Conservation (phyloP, 257 asterid genomes). For the Jacaranda mimosifolia region DNA sequence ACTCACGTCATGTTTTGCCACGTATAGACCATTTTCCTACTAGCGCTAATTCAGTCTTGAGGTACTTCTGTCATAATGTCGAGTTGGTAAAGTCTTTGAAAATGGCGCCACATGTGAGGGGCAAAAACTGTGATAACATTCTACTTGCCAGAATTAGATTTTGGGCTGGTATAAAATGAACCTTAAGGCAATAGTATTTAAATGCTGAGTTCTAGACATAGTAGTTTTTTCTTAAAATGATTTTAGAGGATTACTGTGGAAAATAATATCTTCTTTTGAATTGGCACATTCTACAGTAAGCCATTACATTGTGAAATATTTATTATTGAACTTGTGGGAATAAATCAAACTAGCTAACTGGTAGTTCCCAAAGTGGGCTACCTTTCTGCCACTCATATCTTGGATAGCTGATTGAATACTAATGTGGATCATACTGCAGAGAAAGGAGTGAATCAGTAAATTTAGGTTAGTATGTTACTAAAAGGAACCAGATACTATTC, state of each 20-base stretch:
- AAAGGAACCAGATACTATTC: neutral
- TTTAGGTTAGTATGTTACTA: neutral
- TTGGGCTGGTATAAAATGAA: neutral
- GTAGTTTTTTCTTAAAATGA: conserved; percentile 11
- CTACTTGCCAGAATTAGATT: conserved; percentile 2
- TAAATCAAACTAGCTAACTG: conserved; percentile 7
- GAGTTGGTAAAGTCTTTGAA: conserved; percentile 15
- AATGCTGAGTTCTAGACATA: neutral
- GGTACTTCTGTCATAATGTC: conserved; percentile 3
- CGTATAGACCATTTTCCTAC: neutral
- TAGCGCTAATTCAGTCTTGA: conserved; percentile 9
- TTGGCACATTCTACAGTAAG: neutral
- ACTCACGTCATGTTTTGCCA: neutral
- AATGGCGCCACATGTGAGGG: conserved; percentile 6
- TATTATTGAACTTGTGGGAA: neutral
- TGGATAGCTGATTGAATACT: too few relatives aligned
- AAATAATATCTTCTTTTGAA: neutral
- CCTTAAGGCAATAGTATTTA: neutral
- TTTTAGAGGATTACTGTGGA: conserved; percentile 2
- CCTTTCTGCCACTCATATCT: neutral
- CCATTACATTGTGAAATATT: neutral
- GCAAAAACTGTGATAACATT: conserved; percentile 15
- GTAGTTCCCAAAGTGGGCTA: neutral
- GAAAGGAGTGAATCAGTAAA: neutral
- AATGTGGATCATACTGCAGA: neutral